Evolutionary conservation across 305 asterid species (phyloP), one percentile per base, ranked within the genome.

Genomic region (Nicotiana rustica): DNA sequence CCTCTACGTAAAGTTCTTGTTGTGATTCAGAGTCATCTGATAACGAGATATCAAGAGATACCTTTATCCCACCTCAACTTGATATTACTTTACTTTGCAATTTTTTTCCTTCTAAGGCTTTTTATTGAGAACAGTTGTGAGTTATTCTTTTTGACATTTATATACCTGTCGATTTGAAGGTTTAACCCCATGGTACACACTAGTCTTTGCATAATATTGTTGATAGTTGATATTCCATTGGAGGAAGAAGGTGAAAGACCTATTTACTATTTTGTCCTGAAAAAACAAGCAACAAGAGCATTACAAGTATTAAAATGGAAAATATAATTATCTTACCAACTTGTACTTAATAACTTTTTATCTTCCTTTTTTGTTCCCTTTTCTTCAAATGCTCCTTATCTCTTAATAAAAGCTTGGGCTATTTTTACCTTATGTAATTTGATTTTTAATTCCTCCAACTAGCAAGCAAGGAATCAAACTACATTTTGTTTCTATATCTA

Each of bases 271-370:
- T 70, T 44, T 44, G 4, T 19, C 1, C 60, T 12, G 19, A 70
- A 44, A 70, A 44, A 71, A 52, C 10, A 73, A 29, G 62, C 19
- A 49, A 4, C 25, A 73, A 25, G 41, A 73, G 59, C 44, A 73
- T 49, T 49, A 25, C 64, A 21, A 21, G 64, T 73, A 73, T 73
- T 73, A 21, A 47, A 49, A 73, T 49, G 44, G 61, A 73, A 73
- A 3, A 29, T 73, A 49, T 49, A 47, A 21, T 7, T 73, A 7
- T 14, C 41, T 49, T 49, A 25, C 25, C 5, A 25, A 25, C 62
- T 47, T 71, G 60, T 49, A 25, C 25, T 18, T 33, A 7, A 6
- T 25, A 49, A 44, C 57, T 13, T 13, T 25, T 21, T 14, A 9
- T 44, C 78, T 44, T 44, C 61, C 38, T 19, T 71, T 52, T 71